phyloP scores from a whole-genome alignment of 441 rosid genomes.

The Pelargonium citronellum region DNA sequence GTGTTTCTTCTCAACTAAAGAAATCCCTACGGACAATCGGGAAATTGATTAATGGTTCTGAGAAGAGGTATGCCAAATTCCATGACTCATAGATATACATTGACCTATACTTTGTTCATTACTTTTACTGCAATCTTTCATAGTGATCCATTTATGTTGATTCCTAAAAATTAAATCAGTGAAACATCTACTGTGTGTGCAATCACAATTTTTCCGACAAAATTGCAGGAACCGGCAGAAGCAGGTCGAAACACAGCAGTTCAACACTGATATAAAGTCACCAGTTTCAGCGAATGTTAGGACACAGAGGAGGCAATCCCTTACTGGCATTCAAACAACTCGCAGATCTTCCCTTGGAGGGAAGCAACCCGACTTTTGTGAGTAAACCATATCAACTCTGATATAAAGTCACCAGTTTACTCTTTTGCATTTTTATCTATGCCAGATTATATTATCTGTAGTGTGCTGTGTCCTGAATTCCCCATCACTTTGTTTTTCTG shows the following conservation, averaged over 20 bases:
- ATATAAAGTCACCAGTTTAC: too few species aligned
- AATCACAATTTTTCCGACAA: background rate
- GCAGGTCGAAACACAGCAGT: constrained; percentile 32
- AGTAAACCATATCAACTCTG: constrained; percentile 21
- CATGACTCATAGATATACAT: background rate
- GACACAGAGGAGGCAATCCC: constrained; percentile 65
- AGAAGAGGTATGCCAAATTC: constrained; percentile 50
- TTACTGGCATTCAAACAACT: constrained; percentile 51
- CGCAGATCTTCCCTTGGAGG: constrained; percentile 77
- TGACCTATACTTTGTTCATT: background rate
- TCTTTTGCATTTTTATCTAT: background rate
- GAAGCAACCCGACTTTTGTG: constrained; percentile 45
- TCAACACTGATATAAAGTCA: constrained; percentile 34
- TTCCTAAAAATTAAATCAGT: background rate
- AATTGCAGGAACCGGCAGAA: constrained; percentile 39
- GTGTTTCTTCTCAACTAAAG: constrained; percentile 59
- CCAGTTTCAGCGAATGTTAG: constrained; percentile 43
- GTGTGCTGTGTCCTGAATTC: background rate
- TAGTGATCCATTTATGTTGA: too few species aligned
- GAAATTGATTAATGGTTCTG: constrained; percentile 77
- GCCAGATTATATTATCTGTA: background rate
- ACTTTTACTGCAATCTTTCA: background rate
- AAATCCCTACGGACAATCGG: constrained; percentile 81
- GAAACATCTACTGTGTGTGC: background rate
- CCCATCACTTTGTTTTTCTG: constrained; percentile 8